Conservation (phyloP, 495 filamentous ascomycete genomes). For the Penicillium tannophilum region DNA sequence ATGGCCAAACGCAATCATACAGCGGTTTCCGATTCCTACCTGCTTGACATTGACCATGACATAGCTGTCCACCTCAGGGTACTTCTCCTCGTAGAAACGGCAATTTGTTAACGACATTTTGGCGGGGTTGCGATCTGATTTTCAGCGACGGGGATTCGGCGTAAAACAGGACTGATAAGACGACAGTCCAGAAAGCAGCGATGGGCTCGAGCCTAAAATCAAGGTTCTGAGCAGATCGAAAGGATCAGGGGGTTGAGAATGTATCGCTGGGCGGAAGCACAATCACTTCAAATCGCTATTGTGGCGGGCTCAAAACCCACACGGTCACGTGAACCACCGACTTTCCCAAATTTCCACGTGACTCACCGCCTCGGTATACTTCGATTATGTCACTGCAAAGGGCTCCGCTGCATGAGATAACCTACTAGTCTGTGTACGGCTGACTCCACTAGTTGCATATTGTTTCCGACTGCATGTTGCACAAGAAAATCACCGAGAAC, state of each 20-base stretch:
- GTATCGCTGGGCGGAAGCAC: slow-evolving; percentile 32
- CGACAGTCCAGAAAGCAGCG: slow-evolving; percentile 20
- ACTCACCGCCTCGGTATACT: slow-evolving; percentile 32
- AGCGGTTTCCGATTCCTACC: slow-evolving; percentile 49
- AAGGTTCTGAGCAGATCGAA: slow-evolving; percentile 17
- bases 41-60: slow-evolving; percentile 99
- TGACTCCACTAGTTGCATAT: neutral
- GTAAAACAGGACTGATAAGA: slow-evolving; percentile 21
- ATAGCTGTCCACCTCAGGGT: slow-evolving; percentile 97
- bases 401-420: neutral
- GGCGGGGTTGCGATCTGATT: slow-evolving; percentile 49
- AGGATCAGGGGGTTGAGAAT: slow-evolving; percentile 12
- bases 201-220: slow-evolving; percentile 10
- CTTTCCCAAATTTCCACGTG: slow-evolving; percentile 27
- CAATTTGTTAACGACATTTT: slow-evolving; percentile 97
- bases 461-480: neutral
- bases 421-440: neutral
- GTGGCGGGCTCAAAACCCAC: slow-evolving; percentile 53
- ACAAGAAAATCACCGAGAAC: neutral
- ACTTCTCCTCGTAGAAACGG: slow-evolving; percentile 98
- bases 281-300: slow-evolving; percentile 44
- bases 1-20: neutral
- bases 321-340: slow-evolving; percentile 15
- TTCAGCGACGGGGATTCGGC: slow-evolving; percentile 25
- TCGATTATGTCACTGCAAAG: neutral